A percentile compares a stretch with the other conserved stretches of the same genome.
Evolutionary conservation across 768 basidiomycete genomes (phyloP).

Genomic region (Suillus lakei): DNA sequence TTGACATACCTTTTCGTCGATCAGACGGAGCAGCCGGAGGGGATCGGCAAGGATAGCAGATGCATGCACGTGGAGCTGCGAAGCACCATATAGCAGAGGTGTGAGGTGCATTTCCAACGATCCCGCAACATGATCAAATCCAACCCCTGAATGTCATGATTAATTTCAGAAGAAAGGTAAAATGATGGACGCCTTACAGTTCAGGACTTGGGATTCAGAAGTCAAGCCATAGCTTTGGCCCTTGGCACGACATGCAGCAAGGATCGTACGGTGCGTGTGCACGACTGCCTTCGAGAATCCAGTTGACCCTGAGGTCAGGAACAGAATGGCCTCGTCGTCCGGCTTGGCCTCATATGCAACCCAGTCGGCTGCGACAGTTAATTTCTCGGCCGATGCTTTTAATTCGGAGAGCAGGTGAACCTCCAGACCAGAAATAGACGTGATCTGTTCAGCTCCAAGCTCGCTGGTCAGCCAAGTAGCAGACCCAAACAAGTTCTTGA

Average conservation of each 20-base stretch:
- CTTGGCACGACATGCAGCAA: slow-evolving; percentile 40
- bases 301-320: slow-evolving; percentile 49
- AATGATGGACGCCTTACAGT: slow-evolving; percentile 35
- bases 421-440: slow-evolving; percentile 25
- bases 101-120: slow-evolving; percentile 48
- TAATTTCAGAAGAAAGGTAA: not conserved
- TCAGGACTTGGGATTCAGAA: slow-evolving; percentile 40
- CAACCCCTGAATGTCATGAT: slow-evolving; percentile 36
- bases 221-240: slow-evolving; percentile 39
- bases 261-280: slow-evolving; percentile 42
- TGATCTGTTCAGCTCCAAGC: slow-evolving; percentile 29
- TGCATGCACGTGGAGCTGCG: slow-evolving; percentile 28
- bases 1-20: slow-evolving; percentile 40
- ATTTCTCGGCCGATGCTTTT: slow-evolving; percentile 17
- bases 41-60: slow-evolving; percentile 31
- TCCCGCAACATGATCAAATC: slow-evolving; percentile 52
- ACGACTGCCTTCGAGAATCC: slow-evolving; percentile 50
- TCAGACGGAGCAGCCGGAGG: slow-evolving; percentile 30
- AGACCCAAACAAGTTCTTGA: slow-evolving; percentile 34
- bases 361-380: slow-evolving; percentile 17
- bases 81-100: slow-evolving; percentile 36
- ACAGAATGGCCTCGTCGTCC: slow-evolving; percentile 37
- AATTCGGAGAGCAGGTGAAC: slow-evolving; percentile 29
- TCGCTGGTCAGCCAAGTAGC: slow-evolving; percentile 36
- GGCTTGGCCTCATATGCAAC: slow-evolving; percentile 22